Percentiles rank a stretch among this genome's conserved stretches.
These are phyloP conservation scores for Talaromyces rugulosus DNA, from an alignment of 2,329 filamentous ascomycete genomes.

Conservation along the genomic window DNA sequence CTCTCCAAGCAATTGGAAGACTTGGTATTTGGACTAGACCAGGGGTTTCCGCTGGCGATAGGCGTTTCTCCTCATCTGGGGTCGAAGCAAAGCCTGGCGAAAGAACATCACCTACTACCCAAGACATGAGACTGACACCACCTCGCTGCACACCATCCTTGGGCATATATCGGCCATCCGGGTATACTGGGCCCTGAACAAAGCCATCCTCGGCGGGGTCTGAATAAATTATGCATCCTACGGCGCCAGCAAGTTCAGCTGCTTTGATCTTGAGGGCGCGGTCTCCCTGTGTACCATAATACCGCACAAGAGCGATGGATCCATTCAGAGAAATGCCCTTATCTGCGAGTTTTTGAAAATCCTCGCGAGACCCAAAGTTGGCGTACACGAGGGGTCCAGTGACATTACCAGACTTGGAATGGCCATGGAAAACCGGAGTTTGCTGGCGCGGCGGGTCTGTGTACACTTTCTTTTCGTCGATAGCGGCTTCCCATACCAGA, in stretches of 20 bases:
- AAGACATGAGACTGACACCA: constrained; percentile 73
- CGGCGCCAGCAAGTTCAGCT: constrained; percentile 79
- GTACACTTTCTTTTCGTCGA: constrained; percentile 77
- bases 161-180: constrained; percentile 75
- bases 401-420: constrained; percentile 82
- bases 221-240: constrained; percentile 86
- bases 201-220: constrained; percentile 86
- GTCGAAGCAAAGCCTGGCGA: constrained; percentile 74
- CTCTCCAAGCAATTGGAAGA: constrained; percentile 82
- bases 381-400: constrained; percentile 84
- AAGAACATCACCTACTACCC: constrained; percentile 84
- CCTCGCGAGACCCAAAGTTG: constrained; percentile 81
- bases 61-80: constrained; percentile 51
- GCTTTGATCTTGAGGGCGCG: constrained; percentile 80
- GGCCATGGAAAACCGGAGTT: constrained; percentile 79
- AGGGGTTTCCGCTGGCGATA: constrained; percentile 64
- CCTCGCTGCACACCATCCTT: constrained; percentile 78
- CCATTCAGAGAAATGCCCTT: constrained; percentile 70
- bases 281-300: constrained; percentile 70
- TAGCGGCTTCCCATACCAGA: constrained; percentile 68
- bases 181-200: constrained; percentile 65
- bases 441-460: constrained; percentile 61
- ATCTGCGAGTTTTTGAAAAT: constrained; percentile 70
- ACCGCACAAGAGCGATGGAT: constrained; percentile 77
- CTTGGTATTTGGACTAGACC: constrained; percentile 82